Conservation (phyloP, 805 yeast genomes). For the Maudiozyma bulderi region DNA sequence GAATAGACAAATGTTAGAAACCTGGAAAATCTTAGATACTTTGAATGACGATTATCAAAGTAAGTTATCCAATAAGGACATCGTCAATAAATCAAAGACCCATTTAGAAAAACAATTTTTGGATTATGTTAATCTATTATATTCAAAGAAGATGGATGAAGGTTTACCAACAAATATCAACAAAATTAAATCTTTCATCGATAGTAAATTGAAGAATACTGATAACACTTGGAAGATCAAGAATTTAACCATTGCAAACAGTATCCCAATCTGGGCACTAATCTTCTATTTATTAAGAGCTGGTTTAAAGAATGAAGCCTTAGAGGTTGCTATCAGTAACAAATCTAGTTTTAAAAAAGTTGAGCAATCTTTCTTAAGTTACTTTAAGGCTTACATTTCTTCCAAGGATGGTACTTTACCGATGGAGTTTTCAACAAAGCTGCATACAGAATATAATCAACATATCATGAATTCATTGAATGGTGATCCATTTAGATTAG, state of each 20-base stretch:
- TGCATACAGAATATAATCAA: constrained; percentile 75
- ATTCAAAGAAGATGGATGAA: constrained; percentile 42
- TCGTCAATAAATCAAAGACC: constrained; percentile 45
- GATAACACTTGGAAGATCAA: constrained; percentile 41
- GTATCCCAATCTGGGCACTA: constrained; percentile 90
- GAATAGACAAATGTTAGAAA: constrained; percentile 62
- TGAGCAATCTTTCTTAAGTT: constrained; percentile 75
- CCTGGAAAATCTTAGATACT: constrained; percentile 56
- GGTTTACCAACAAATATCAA: constrained; percentile 66
- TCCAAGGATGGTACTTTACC: constrained; percentile 48
- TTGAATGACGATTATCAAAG: constrained; percentile 13
- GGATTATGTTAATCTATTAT: constrained; percentile 59
- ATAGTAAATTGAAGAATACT: constrained; percentile 36
- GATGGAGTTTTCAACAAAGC: constrained; percentile 54
- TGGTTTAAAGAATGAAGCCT: constrained; percentile 73
- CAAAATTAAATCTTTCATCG: constrained; percentile 57
- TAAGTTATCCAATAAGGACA: constrained; percentile 22
- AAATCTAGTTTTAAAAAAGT: constrained; percentile 70
- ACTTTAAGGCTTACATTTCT: constrained; percentile 60
- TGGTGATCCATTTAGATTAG: constrained; percentile 83
- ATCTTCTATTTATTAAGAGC: constrained; percentile 77
- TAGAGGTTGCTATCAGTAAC: constrained; percentile 53
- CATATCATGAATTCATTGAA: constrained; percentile 58
- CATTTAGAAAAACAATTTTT: constrained; percentile 72
- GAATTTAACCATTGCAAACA: constrained; percentile 62